phyloP scores from a whole-genome alignment of 2,329 filamentous ascomycete species.

The Xylariaceae sp. region DNA sequence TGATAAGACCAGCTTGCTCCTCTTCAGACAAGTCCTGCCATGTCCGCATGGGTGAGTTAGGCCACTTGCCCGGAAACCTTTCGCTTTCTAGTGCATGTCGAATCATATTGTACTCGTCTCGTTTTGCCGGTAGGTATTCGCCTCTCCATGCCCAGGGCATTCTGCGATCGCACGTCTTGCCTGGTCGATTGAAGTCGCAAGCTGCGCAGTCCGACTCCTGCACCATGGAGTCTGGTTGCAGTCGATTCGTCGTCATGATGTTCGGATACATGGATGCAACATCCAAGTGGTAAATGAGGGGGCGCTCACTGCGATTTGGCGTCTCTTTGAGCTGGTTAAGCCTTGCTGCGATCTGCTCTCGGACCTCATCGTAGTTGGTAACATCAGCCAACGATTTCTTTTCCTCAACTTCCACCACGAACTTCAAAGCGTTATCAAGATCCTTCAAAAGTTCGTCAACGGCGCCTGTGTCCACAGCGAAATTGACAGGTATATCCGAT shows the following conservation, averaged over 20 bases:
- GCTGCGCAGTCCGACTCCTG: slow-evolving; percentile 92
- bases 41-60: slow-evolving; percentile 63
- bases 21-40: slow-evolving; percentile 80
- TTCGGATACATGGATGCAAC: slow-evolving; percentile 99
- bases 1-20: slow-evolving; percentile 75
- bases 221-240: slow-evolving; percentile 99
- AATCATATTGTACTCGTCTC: slow-evolving; percentile 99
- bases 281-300: slow-evolving; percentile 95
- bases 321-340: slow-evolving; percentile 72
- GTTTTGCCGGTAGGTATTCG: slow-evolving; percentile 91
- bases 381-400: slow-evolving; percentile 78
- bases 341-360: slow-evolving; percentile 70
- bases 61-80: slow-evolving; percentile 75
- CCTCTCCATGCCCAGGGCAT: slow-evolving; percentile 98
- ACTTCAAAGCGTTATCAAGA: slow-evolving; percentile 82
- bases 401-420: slow-evolving; percentile 80
- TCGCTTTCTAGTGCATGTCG: slow-evolving; percentile 87
- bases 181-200: slow-evolving; percentile 96
- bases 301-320: slow-evolving; percentile 78
- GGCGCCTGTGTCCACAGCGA: slow-evolving; percentile 81
- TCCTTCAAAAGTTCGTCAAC: slow-evolving; percentile 85
- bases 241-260: slow-evolving; percentile 98
- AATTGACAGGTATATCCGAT: slow-evolving; percentile 91
- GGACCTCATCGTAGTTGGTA: slow-evolving; percentile 79
- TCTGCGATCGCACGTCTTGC: slow-evolving; percentile 92